Evolutionary conservation across 1,139 yeast species (phyloP).

Genomic region (Sugiyamaella sp.): DNA sequence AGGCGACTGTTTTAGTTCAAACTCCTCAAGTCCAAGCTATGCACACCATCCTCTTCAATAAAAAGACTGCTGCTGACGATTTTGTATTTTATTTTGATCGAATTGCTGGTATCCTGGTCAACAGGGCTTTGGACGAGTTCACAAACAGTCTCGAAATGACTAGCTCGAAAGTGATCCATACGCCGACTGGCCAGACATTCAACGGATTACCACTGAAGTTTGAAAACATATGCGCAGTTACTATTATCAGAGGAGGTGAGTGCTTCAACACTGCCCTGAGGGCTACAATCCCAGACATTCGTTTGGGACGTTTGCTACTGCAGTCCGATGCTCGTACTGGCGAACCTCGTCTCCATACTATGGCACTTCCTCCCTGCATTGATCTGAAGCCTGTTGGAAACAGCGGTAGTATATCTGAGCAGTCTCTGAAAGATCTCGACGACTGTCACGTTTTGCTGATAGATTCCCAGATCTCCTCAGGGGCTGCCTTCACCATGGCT

Average conservation of each 20-base stretch:
- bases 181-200: slow-evolving; percentile 49
- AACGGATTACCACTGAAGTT: slow-evolving; percentile 48
- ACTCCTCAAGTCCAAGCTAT: slow-evolving; percentile 75
- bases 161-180: slow-evolving; percentile 64
- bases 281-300: slow-evolving; percentile 73
- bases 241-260: slow-evolving; percentile 88
- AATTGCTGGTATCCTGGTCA: slow-evolving; percentile 68
- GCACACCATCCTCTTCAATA: slow-evolving; percentile 66
- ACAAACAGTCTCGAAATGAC: slow-evolving; percentile 83
- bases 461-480: slow-evolving; percentile 88
- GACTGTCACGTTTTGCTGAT: slow-evolving; percentile 62
- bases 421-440: slow-evolving; percentile 23
- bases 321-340: slow-evolving; percentile 89
- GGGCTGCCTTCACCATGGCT: slow-evolving; percentile 95
- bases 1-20: slow-evolving; percentile 45
- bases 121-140: slow-evolving; percentile 75
- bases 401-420: slow-evolving; percentile 26
- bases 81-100: slow-evolving; percentile 87
- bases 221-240: slow-evolving; percentile 67
- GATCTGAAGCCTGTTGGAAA: slow-evolving; percentile 30
- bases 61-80: slow-evolving; percentile 63
- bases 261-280: slow-evolving; percentile 81
- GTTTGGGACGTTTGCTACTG: slow-evolving; percentile 79
- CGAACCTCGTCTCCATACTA: slow-evolving; percentile 87
- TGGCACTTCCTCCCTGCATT: slow-evolving; percentile 55